Percentiles rank a stretch among this genome's conserved stretches.
Evolutionary conservation across 2,329 filamentous ascomycete species (phyloP).

Genomic region (Fusarium sp.): DNA sequence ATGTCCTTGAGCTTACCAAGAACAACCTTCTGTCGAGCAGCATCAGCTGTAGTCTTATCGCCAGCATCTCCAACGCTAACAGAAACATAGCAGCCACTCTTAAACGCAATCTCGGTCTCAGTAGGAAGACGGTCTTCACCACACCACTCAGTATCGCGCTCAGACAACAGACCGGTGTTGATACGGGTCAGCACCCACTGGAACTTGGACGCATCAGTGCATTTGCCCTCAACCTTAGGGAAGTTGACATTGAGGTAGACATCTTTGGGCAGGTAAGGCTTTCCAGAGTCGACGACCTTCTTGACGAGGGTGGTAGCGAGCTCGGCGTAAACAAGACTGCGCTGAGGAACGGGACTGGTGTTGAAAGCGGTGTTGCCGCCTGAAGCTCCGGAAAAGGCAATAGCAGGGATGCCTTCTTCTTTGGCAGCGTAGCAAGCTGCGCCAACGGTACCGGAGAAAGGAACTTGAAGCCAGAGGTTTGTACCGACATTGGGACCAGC

Average conservation of each 20-base stretch:
- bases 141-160: slow-evolving; percentile 68
- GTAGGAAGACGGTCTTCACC: slow-evolving; percentile 66
- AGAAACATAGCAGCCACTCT: slow-evolving; percentile 68
- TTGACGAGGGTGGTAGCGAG: slow-evolving; percentile 69
- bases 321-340: slow-evolving; percentile 71
- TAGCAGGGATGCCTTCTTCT: slow-evolving; percentile 68
- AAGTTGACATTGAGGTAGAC: slow-evolving; percentile 79
- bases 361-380: slow-evolving; percentile 66
- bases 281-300: slow-evolving; percentile 64
- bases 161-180: slow-evolving; percentile 64
- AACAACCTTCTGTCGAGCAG: slow-evolving; percentile 47
- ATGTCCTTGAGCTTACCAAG: slow-evolving; percentile 50
- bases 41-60: slow-evolving; percentile 66
- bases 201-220: slow-evolving; percentile 65
- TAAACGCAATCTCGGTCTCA: slow-evolving; percentile 64
- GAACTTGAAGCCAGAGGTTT: slow-evolving; percentile 68
- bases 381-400: slow-evolving; percentile 73
- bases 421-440: slow-evolving; percentile 69
- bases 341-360: slow-evolving; percentile 61
- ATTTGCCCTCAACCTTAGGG: slow-evolving; percentile 62
- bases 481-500: slow-evolving; percentile 70
- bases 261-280: slow-evolving; percentile 71
- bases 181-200: slow-evolving; percentile 74
- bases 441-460: slow-evolving; percentile 75
- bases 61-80: slow-evolving; percentile 71